These are phyloP conservation scores for Trebouxiophyceae sp. DNA, from an alignment of 163 green algal genomes.

Conservation along the genomic window DNA sequence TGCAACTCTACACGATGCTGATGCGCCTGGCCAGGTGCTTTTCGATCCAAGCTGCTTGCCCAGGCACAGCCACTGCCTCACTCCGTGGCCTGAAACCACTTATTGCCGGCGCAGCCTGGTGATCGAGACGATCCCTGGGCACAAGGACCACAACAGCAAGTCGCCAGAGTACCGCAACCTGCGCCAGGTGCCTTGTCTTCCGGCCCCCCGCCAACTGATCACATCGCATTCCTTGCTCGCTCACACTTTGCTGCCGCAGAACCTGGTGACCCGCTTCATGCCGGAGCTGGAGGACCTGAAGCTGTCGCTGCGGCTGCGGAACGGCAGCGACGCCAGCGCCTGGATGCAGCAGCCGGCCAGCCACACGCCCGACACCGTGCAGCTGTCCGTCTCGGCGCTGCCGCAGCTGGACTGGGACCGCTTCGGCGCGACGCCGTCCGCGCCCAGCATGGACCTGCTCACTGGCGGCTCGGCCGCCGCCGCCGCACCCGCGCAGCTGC, in stretches of 20 bases:
- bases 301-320: slow-evolving; percentile 10
- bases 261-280: no score
- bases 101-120: slow-evolving; percentile 48
- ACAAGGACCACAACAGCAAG: slow-evolving; percentile 37
- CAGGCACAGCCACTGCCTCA: no score
- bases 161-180: no score
- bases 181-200: no score
- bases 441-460: neutral
- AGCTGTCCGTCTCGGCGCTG: slow-evolving; percentile 48
- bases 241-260: no score
- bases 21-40: slow-evolving; percentile 67
- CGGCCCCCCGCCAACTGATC: no score
- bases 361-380: slow-evolving; percentile 29
- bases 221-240: no score
- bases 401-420: slow-evolving; percentile 44
- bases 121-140: slow-evolving; percentile 68
- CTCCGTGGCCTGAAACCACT: no score
- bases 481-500: no score
- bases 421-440: no score
- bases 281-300: slow-evolving; percentile 68
- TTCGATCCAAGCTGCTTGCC: no score
- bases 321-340: neutral
- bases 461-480: neutral
- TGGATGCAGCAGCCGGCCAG: neutral
- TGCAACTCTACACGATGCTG: slow-evolving; percentile 78